Evolutionary conservation across 345 rosid genomes (phyloP), one percentile per base, ranked within the genome.

Genomic region (Eucalyptus globulus): DNA sequence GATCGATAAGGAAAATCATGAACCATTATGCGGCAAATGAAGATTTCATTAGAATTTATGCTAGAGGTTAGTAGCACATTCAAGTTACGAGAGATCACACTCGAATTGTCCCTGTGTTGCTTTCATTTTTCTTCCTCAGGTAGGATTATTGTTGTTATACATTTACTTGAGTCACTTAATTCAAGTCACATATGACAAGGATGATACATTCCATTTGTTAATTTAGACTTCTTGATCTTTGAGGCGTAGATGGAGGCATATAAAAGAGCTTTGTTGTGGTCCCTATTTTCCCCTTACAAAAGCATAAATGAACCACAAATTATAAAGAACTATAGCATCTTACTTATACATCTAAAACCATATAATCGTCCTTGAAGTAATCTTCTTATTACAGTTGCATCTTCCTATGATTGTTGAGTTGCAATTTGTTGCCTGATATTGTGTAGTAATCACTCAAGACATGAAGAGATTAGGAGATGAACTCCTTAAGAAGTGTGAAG

Each of bases 401-500:
- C 6, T 24, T 58, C 29, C 6, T 60, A 60, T 13, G 1, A 60
- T 5, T 60, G 8, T 6, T 27, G 4, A 60, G 9, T 27, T 60
- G 4, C 69, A 27, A 12, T 60, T 27, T 60, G 16, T 60, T 60
- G 16, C 16, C 0, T 27, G 9, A 12, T 0, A 60, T 27, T 60
- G 31, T 60, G 4, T 4, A 60, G 69, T 3, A 60, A 60, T 27
- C 9, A 60, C 69, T 3, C 2, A 49, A 69, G 76, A 29, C 6
- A 89, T 89, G 91, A 91, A 93, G 88, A 72, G 14, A 0, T 10
- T 91, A 50, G 94, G 89, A 83, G 80, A 86, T 85, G 90, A 90
- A 53, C 92, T 93, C 92, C 88, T 91, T 54, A 81, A 87, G 27
- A 92, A 85, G 86, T 91, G 93, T 80, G 90, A 85, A 51, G 91